Base-by-base conservation (phyloP, 352 stramenopile species). In the Phytophthora vignae region DNA sequence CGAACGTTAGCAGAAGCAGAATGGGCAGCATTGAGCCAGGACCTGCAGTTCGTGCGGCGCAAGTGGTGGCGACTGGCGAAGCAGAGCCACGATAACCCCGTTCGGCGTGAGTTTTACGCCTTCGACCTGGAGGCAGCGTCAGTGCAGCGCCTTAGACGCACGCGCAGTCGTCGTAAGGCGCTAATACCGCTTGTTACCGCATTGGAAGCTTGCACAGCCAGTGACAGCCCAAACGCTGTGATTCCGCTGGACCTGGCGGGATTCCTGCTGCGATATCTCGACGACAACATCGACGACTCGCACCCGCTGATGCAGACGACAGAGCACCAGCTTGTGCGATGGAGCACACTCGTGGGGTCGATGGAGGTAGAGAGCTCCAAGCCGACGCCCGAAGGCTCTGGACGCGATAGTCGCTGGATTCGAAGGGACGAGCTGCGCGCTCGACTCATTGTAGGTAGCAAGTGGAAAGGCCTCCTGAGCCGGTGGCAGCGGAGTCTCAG, bases 191-290 rank as follows among this genome's bases (percentile, higher is more conserved):
- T 74, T n/a, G 49, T 78, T 12, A 60, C 55, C 9, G 53, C 27
- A 27, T 48, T 78, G 25, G 71, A 71, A 61, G 44, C 61, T 12
- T 78, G 71, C 6, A 54, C 55, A 29, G 15, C 40, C 15, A 49
- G n/a, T 9, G 64, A 66, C n/a, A 53, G 36, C 8, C 15, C 48
- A 27, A 56, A 54, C 19, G 50, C 63, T 5, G 52, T 67, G 27
- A 58, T 74, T 29, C 66, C 65, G 21, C 22, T 74, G 42, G 40
- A 58, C 59, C 21, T 78, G 12, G 66, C 33, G 19, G 56, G 40
- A 5, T 77, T 77, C 27, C 40, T 77, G 31, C 29, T 77, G 19
- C 44, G 59, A 44, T 66, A 64, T 52, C 53, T 77, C 57, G 64
- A 69, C 48, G 46, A 59, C 21, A 44, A 33, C 54, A 56, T 3